Evolutionary conservation across 1,284 basidiomycete genomes (phyloP).

Genomic region (Xerocomus nothofagi): DNA sequence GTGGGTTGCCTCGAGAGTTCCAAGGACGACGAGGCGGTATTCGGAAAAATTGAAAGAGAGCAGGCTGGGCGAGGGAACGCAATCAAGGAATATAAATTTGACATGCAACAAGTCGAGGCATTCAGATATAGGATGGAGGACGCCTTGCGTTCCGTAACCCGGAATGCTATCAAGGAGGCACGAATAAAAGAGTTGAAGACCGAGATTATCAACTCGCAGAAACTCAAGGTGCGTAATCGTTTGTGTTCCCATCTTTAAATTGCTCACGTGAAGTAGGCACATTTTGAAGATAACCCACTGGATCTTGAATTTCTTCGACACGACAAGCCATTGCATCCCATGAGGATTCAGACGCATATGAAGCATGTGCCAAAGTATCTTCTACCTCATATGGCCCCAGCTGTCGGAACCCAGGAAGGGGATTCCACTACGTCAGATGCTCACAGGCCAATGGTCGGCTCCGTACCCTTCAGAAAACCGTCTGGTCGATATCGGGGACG

Average conservation of each 20-base stretch:
- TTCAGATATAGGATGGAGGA: constrained; percentile 99
- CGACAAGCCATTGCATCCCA: constrained; percentile 91
- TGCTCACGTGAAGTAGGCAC: constrained; percentile 60
- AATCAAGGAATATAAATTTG: constrained; percentile 91
- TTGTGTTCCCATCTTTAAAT: not conserved
- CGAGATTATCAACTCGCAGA: constrained; percentile 94
- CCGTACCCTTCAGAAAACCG: constrained; percentile 73
- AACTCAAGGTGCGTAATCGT: constrained; percentile 74
- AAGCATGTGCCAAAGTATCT: constrained; percentile 96
- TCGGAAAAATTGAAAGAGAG: constrained; percentile 74
- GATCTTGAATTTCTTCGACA: constrained; percentile 93
- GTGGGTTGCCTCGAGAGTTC: constrained; percentile 69
- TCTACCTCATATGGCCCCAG: constrained; percentile 77
- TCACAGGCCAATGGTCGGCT: constrained; percentile 41
- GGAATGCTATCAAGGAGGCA: constrained; percentile 86
- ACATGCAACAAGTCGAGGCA: constrained; percentile 94
- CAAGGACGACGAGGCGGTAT: constrained; percentile 70
- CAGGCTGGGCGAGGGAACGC: constrained; percentile 72
- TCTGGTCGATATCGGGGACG: constrained; percentile 49
- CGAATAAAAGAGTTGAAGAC: constrained; percentile 91
- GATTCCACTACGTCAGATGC: constrained; percentile 22
- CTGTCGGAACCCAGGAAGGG: constrained; percentile 35
- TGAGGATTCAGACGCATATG: constrained; percentile 88
- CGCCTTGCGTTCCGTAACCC: constrained; percentile 87
- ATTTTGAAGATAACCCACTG: constrained; percentile 96